Conservation (phyloP, 2,329 filamentous ascomycete species). For the Botrytis medusae region DNA sequence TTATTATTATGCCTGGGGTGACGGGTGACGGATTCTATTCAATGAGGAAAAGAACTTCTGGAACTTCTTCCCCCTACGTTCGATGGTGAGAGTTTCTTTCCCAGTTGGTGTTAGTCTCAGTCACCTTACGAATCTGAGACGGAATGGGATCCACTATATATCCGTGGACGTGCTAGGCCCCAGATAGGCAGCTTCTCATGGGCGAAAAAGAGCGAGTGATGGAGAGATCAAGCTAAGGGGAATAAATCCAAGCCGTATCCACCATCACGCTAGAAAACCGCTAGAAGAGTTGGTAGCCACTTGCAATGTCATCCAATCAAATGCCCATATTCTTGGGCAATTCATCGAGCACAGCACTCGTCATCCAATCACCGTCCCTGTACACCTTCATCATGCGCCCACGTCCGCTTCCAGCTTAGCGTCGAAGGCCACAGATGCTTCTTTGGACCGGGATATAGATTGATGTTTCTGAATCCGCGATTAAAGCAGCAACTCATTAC, state of each 20-base stretch:
- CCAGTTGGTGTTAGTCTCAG: too few species aligned
- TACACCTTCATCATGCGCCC: background rate
- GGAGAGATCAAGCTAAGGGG: background rate
- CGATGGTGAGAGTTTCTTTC: background rate
- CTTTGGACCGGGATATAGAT: background rate
- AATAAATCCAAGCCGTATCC: background rate
- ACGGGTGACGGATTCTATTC: background rate
- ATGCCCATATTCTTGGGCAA: background rate
- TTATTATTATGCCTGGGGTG: background rate
- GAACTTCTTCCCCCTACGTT: background rate
- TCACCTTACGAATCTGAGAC: conserved; percentile 7
- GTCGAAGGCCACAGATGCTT: background rate
- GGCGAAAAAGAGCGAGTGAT: background rate
- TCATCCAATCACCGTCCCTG: background rate
- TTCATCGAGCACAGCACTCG: background rate
- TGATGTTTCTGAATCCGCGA: background rate
- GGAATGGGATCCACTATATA: background rate
- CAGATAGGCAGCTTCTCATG: too few species aligned
- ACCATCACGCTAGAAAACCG: conserved; percentile 7
- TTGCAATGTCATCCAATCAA: background rate
- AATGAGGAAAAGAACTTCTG: conserved; percentile 1
- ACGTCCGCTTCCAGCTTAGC: background rate
- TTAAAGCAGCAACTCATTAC: background rate
- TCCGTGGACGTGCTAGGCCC: background rate
- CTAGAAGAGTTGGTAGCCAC: conserved; percentile 11